phyloP scores from a whole-genome alignment of 345 rosid genomes.

The Eucalyptus regnans region DNA sequence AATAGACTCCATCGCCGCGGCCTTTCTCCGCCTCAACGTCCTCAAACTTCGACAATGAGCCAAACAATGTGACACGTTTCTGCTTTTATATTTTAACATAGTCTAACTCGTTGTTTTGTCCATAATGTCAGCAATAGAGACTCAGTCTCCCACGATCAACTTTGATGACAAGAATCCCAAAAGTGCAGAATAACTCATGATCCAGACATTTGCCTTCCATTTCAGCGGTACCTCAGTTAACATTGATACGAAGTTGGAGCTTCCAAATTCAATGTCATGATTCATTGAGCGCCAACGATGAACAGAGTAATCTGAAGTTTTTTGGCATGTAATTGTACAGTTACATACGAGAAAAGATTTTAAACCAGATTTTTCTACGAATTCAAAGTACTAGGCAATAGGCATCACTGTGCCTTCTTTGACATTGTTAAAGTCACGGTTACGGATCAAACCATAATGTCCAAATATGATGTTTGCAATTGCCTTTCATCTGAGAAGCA shows the following conservation, averaged over 20 bases:
- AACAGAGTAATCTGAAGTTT: neutral
- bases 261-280: neutral
- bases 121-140: neutral
- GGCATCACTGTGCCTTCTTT: neutral
- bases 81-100: neutral
- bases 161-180: accelerated
- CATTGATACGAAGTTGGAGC: neutral
- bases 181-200: neutral
- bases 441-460: neutral
- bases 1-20: accelerated
- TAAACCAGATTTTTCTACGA: accelerated
- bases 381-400: neutral
- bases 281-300: neutral
- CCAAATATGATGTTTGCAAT: neutral
- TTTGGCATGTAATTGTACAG: neutral
- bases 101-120: neutral
- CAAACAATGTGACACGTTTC: neutral
- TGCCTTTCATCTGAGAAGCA: neutral
- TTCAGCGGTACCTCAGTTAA: accelerated
- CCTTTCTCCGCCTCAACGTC: accelerated
- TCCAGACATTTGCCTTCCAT: neutral
- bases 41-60: accelerated
- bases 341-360: accelerated
- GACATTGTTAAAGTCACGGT: accelerated
- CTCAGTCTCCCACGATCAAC: neutral